Conservation (phyloP, 176 grass and related monocot genomes). For the Bromus sterilis region DNA sequence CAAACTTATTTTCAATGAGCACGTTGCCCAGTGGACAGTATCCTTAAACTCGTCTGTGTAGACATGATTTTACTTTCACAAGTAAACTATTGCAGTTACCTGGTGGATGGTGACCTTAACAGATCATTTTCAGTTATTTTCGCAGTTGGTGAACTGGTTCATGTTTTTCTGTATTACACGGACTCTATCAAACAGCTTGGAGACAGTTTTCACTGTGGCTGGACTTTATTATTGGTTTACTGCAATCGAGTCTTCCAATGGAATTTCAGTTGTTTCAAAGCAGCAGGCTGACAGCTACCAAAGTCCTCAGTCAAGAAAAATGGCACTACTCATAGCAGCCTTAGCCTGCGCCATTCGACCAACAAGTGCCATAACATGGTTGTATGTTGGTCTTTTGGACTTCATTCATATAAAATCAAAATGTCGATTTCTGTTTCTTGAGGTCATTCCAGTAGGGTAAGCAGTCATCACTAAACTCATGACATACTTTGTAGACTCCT, state of each 20-base stretch:
- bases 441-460: constrained; percentile 77
- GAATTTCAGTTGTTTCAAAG: constrained; percentile 27
- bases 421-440: constrained; percentile 51
- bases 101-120: constrained; percentile 46
- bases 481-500: neutral
- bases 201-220: constrained; percentile 70
- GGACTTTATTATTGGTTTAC: constrained; percentile 83
- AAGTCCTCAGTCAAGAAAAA: constrained; percentile 56
- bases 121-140: constrained; percentile 51
- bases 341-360: constrained; percentile 84
- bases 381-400: constrained; percentile 80
- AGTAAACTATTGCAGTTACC: neutral
- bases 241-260: constrained; percentile 36
- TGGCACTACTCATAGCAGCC: constrained; percentile 61
- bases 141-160: constrained; percentile 88
- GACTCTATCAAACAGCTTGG: constrained; percentile 88
- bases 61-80: neutral
- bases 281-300: neutral
- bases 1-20: constrained; percentile 60
- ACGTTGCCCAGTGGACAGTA: constrained; percentile 83
- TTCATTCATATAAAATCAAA: constrained; percentile 58
- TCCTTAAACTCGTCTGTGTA: constrained; percentile 32
- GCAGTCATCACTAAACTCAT: constrained; percentile 19
- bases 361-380: constrained; percentile 91
- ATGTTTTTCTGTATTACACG: constrained; percentile 84